Percentiles rank a stretch among this genome's conserved stretches.
phyloP scores from a whole-genome alignment of 2,329 filamentous ascomycete genomes.

The Rasamsonia emersonii region DNA sequence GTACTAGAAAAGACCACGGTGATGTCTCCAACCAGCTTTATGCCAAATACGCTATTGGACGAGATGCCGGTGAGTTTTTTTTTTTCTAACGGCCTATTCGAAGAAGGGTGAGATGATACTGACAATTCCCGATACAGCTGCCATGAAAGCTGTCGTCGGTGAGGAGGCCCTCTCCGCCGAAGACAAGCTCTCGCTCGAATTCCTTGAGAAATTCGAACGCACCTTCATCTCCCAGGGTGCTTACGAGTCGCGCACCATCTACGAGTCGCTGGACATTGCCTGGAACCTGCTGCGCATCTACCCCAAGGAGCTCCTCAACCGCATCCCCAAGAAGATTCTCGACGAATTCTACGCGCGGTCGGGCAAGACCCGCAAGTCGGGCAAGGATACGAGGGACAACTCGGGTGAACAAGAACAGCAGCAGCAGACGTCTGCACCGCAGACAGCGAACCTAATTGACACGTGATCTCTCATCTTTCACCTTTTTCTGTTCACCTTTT shows the following conservation, averaged over 20 bases:
- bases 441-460: constrained; percentile 34
- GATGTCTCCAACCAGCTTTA: constrained; percentile 99
- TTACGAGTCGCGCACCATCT: constrained; percentile 87
- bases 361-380: constrained; percentile 30
- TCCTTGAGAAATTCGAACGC: constrained; percentile 96
- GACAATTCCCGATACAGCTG: constrained; percentile 44
- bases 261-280: constrained; percentile 87
- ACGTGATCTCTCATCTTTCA: constrained; percentile 18
- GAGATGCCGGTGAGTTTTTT: constrained; percentile 59
- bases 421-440: constrained; percentile 17
- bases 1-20: constrained; percentile 92
- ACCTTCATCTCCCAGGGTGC: constrained; percentile 87
- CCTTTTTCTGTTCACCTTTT: background rate
- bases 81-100: background rate
- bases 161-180: constrained; percentile 93
- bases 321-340: constrained; percentile 75
- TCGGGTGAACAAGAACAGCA: constrained; percentile 15
- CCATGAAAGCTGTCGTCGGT: constrained; percentile 99
- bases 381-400: constrained; percentile 41
- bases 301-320: constrained; percentile 95
- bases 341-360: constrained; percentile 71
- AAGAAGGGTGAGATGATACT: background rate
- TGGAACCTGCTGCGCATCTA: constrained; percentile 96
- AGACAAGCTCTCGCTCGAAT: constrained; percentile 96
- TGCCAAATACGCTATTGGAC: constrained; percentile 98